Conservation (phyloP, 2,329 filamentous ascomycete genomes). For the Aureobasidium sp. region DNA sequence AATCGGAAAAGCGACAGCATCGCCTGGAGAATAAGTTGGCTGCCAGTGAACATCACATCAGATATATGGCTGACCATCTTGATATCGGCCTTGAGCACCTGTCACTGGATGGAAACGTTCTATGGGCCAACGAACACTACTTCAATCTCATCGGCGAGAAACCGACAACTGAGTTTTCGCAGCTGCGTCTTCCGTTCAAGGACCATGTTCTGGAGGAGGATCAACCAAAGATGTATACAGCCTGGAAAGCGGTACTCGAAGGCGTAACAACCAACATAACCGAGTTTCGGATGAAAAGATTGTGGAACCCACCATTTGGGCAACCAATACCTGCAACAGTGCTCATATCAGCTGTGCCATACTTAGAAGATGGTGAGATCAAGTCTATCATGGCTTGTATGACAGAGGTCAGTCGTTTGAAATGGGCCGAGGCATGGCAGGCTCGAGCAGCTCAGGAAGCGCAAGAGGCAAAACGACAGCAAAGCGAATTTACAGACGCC, state of each 20-base stretch:
- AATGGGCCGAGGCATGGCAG: slow-evolving; percentile 24
- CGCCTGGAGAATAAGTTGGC: slow-evolving; percentile 6
- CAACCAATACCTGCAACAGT: not conserved
- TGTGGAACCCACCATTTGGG: not conserved
- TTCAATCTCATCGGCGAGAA: slow-evolving; percentile 17
- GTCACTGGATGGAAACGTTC: slow-evolving; percentile 9
- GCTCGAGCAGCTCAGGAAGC: slow-evolving; percentile 30
- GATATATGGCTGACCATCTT: slow-evolving; percentile 16
- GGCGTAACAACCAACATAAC: slow-evolving; percentile 34
- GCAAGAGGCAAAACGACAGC: slow-evolving; percentile 30
- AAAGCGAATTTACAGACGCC: slow-evolving; percentile 33
- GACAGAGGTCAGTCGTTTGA: slow-evolving; percentile 11
- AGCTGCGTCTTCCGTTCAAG: slow-evolving; percentile 36
- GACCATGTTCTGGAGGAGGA: slow-evolving; percentile 35
- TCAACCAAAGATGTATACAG: slow-evolving; percentile 27
- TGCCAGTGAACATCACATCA: slow-evolving; percentile 13
- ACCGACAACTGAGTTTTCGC: slow-evolving; percentile 23
- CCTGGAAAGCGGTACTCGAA: slow-evolving; percentile 34
- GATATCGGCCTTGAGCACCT: slow-evolving; percentile 16
- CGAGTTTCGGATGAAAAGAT: slow-evolving; percentile 32
- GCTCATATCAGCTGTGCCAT: slow-evolving; percentile 7
- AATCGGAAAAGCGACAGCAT: not conserved
- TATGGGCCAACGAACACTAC: slow-evolving; percentile 19
- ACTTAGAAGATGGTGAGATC: slow-evolving; percentile 4
- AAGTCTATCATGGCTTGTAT: slow-evolving; percentile 15